phyloP scores from a whole-genome alignment of 2,329 filamentous ascomycete species.

The Monilinia laxa region DNA sequence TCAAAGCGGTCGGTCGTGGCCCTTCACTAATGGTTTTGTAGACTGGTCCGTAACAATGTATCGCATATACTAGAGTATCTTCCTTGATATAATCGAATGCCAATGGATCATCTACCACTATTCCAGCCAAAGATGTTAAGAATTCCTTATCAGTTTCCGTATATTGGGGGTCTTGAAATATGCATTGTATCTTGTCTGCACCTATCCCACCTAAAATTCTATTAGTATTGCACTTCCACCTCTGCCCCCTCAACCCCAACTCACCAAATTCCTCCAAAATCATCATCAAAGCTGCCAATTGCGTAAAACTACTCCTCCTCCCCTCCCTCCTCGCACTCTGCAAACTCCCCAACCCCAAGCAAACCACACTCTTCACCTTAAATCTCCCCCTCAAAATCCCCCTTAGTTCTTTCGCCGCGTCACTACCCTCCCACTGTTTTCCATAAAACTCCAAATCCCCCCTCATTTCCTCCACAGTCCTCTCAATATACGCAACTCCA shows the following conservation, averaged over 20 bases:
- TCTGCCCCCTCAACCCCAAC: background rate
- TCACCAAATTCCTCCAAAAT: constrained; percentile 32
- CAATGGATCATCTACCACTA: constrained; percentile 36
- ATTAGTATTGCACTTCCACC: constrained; percentile 10
- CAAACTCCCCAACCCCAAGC: constrained; percentile 39
- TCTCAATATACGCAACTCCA: constrained; percentile 36
- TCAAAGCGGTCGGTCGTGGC: constrained; percentile 33
- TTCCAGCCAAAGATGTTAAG: constrained; percentile 33
- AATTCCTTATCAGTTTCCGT: constrained; percentile 39
- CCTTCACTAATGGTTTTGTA: constrained; percentile 35
- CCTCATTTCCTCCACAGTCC: constrained; percentile 36
- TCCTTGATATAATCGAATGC: constrained; percentile 35
- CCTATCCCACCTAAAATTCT: background rate
- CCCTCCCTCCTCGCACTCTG: constrained; percentile 37
- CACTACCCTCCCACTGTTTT: constrained; percentile 36
- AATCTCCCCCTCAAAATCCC: constrained; percentile 23
- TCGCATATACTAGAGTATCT: constrained; percentile 39
- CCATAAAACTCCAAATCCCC: constrained; percentile 33
- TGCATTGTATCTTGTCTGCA: constrained; percentile 11
- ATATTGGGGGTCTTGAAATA: constrained; percentile 40
- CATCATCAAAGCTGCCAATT: constrained; percentile 38
- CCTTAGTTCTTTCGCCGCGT: constrained; percentile 29
- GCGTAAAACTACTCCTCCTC: constrained; percentile 36
- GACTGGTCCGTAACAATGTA: constrained; percentile 40
- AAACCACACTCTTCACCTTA: constrained; percentile 34